Base-by-base conservation (phyloP, 495 filamentous ascomycete species). In the Talaromyces nanjingensis region DNA sequence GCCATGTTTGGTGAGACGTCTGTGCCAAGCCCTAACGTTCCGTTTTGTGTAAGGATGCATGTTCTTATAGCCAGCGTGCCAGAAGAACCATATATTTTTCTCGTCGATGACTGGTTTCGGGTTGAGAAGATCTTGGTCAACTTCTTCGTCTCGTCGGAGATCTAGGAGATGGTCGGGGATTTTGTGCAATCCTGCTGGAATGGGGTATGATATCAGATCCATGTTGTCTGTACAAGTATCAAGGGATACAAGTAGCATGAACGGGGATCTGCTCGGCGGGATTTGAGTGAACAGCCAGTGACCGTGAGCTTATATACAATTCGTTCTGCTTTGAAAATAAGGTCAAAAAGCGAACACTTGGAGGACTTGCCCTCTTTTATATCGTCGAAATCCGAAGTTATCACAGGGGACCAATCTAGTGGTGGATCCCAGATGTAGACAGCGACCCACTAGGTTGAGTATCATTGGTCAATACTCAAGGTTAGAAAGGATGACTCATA, bases 51-150 rank as follows among this genome's bases (percentile, higher is more conserved):
- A 86, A 6, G 74, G 69, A 67, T 81, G 78, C 76, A 86, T 76
- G 56, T 65, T 66, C 8, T 45, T 42, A 69, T 75, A 80, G 34
- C 80, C 81, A 49, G 71, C 63, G 71, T 84, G 73, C 82, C 83
- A 84, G 73, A 84, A 86, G 71, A 83, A 81, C 76, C 78, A 84
- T n/a, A 83, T 68, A 60, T 84, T 84, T 65, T 83, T 84, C 59
- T 76, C 73, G 33, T 64, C 63, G 7, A 71, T 73, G 27, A 82
- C 69, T 6, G 78, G 77, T 42, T 56, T 55, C 2, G 81, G 75
- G 64, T 81, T 70, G 0, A 73, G 45, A 33, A 83, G 66, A n/a
- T 72, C 72, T 42, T 72, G 45, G 68, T 83, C 80, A 31, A 84
- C 68, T 63, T 78, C 72, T 14, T 69, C 65, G 53, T 84, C 81